Base-by-base conservation (phyloP, 1,284 basidiomycete genomes). In the Marasmius oreades region DNA sequence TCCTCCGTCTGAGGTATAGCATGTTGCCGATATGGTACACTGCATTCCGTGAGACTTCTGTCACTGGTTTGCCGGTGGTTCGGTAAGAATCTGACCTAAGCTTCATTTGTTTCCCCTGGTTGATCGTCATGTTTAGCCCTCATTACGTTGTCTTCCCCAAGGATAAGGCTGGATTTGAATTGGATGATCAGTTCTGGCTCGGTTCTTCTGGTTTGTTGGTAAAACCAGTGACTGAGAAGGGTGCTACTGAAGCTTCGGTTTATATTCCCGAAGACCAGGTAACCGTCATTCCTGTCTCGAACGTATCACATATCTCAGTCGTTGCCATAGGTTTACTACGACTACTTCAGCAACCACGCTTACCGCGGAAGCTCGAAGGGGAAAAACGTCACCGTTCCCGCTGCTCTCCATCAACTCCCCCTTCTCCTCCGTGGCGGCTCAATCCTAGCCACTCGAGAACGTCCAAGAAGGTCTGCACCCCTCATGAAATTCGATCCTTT, bases 1-100 rank as follows among this genome's bases (percentile, higher is more conserved):
- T 90, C 48, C 77, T 99, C 55, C 83, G 90, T 34, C 75, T 98
- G 59, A 79, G 97, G 45, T 99, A 99, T 73, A 80, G 83, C 56
- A 81, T 98, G 74, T 76, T 99, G 31, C 93, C 95, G 0, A 80
- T 95, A 16, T 98, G 96, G 95, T 99, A 99, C 72, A 98, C 93
- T 20, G 92, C 93, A 1, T 98, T 99, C 85, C 81, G 85, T 52
- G 91, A 95, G 68, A 86, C 91, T 5, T 90, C 86, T 60, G 78
- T 88, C 2, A 86, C 81, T 10, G 95, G 95, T 2, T 67, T 88
- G 26, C 93, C 94, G 2, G 82, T 96, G 53, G 71, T 95, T 60
- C 80, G 90, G 88, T 92, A 64, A 59, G 78, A 52, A 18, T 36
- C 7, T 12, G 61, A 6, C 10, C 16, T 51, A 51, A 33, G 53